These are phyloP conservation scores for Suhomyces guaymorum DNA, from an alignment of 1,139 yeast species.

Conservation along the genomic window DNA sequence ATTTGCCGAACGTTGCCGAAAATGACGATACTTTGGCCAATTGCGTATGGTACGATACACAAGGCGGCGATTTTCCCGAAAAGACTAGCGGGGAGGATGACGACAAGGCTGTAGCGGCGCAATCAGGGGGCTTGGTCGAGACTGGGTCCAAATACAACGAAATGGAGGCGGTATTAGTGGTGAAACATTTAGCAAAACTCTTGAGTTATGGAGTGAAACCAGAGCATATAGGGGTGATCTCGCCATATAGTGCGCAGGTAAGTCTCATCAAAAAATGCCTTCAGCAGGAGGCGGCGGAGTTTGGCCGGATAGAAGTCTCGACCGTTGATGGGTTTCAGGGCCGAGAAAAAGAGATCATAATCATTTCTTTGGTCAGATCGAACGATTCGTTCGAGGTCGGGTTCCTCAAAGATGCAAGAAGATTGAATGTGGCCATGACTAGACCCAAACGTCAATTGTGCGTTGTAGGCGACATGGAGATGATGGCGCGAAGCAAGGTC, in stretches of 20 bases:
- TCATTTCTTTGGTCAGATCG: slow-evolving; percentile 63
- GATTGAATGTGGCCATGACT: slow-evolving; percentile 88
- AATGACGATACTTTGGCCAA: slow-evolving; percentile 32
- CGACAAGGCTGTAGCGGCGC: slow-evolving; percentile 21
- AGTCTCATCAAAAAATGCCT: slow-evolving; percentile 52
- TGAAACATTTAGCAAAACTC: slow-evolving; percentile 55
- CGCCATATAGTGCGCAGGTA: slow-evolving; percentile 91
- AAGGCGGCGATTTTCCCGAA: slow-evolving; percentile 82
- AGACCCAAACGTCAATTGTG: slow-evolving; percentile 85
- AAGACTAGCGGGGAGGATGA: slow-evolving; percentile 45
- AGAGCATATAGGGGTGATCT: slow-evolving; percentile 71
- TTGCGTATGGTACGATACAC: slow-evolving; percentile 85
- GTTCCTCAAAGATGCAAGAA: slow-evolving; percentile 56
- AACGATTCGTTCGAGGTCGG: slow-evolving; percentile 54
- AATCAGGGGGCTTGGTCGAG: slow-evolving; percentile 13
- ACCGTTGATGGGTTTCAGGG: slow-evolving; percentile 56
- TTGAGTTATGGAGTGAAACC: slow-evolving; percentile 48
- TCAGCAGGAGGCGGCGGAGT: slow-evolving; percentile 23
- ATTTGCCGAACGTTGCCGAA: slow-evolving; percentile 53
- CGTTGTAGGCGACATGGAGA: slow-evolving; percentile 82
- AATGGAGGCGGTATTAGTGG: slow-evolving; percentile 65
- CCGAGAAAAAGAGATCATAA: slow-evolving; percentile 59
- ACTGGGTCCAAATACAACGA: slow-evolving; percentile 66
- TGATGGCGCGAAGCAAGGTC: slow-evolving; percentile 39
- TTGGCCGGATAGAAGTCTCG: slow-evolving; percentile 35